Base-by-base conservation (phyloP, 2,329 filamentous ascomycete species). In the Albophoma yamanashiensis region DNA sequence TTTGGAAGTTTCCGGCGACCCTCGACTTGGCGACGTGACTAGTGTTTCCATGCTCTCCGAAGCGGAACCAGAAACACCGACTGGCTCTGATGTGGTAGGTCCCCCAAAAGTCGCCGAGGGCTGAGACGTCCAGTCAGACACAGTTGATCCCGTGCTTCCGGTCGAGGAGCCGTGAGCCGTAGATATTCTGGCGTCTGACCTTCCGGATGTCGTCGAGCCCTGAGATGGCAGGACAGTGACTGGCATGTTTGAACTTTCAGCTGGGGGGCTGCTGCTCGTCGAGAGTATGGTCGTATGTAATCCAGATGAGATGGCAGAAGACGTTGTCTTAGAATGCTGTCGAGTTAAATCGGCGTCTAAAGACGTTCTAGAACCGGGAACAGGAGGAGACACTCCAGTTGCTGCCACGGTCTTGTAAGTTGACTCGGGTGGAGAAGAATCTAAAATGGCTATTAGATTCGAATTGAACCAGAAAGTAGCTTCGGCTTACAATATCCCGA, bases 401-500 rank as follows among this genome's bases (percentile, higher is more conserved):
- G 25, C 9, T 6, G 11, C 34, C 20, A 42, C 36, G 7, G 45
- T 58, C 38, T 42, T 22, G 39, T 55, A 31, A 3, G 59, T 60
- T 7, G 61, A 60, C 20, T 50, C 58, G 42, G 40, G 31, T 2
- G 57, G 50, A 27, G 55, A 34, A 53, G 45, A 38, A 22, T 61
- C 61, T 60, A 39, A 11, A 56, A n/a, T 20, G 20, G 55, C 55
- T 43, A 25, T 61, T 45, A 62, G 61, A 14, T 57, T 34, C 25
- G 25, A 40, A 22, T 3, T 42, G 17, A 7, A 45, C 39, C 14
- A 39, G 11, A 1, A 38, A 2, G 4, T 17, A 14, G 14, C 15
- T 0, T 8, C 45, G 15, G 62, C 65, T 62, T n/a, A 67, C 65
- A 60, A 39, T 38, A 42, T 22, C 31, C 40, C 31, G 56, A 58